Evolutionary conservation across 371 early-diverging fungal genomes (phyloP).

Genomic region (Circinella umbellata): DNA sequence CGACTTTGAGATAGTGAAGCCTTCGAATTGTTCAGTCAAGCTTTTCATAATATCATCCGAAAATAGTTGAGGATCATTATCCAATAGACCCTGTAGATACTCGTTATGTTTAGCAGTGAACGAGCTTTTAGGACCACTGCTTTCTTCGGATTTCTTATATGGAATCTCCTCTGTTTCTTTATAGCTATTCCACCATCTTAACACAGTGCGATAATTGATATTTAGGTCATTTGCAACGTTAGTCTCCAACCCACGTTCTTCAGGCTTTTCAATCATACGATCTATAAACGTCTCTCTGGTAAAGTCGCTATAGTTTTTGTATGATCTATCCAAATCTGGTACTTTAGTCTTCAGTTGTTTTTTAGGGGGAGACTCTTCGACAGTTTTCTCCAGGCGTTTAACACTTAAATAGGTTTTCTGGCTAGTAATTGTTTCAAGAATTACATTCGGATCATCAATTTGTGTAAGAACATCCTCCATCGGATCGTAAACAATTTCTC

Average conservation of each 20-base stretch:
- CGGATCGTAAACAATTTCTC: too few relatives aligned
- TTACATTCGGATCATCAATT: too few relatives aligned
- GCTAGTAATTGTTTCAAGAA: not conserved
- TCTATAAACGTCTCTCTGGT: constrained; percentile 8
- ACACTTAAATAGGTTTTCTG: not conserved
- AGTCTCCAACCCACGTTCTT: not conserved
- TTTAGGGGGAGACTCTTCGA: not conserved
- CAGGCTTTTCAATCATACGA: constrained; percentile 4
- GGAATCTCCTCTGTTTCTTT: not conserved
- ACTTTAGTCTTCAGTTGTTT: not conserved
- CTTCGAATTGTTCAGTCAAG: constrained; percentile 7
- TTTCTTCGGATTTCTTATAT: not conserved
- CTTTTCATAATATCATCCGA: constrained; percentile 3
- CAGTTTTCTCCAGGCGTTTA: constrained; percentile 4
- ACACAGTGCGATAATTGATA: not conserved
- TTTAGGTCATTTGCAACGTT: constrained; percentile 1
- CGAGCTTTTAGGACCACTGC: constrained; percentile 13
- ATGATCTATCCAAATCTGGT: not conserved
- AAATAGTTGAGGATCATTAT: constrained; percentile 6
- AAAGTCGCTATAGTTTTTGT: not conserved
- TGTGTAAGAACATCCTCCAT: too few relatives aligned
- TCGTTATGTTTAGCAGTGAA: not conserved
- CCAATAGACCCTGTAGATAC: not conserved
- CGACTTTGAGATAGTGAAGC: constrained; percentile 7
- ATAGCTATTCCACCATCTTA: constrained; percentile 2